Percentiles rank a stretch among this genome's conserved stretches.
phyloP scores from a whole-genome alignment of 2,329 filamentous ascomycete genomes.

The Calycina herbarum region DNA sequence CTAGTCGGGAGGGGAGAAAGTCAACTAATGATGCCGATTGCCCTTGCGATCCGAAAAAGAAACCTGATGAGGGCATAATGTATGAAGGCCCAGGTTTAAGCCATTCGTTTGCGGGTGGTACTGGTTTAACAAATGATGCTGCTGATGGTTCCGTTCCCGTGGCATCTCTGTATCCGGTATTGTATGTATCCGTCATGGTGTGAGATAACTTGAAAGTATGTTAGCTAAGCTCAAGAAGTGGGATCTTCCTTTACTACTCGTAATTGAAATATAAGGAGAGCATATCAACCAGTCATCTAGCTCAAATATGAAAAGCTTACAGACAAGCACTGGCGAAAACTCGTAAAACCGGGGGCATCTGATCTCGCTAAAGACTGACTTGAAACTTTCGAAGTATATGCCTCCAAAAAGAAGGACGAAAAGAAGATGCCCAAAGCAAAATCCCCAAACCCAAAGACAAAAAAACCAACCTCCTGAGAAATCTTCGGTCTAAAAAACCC shows the following conservation, averaged over 20 bases:
- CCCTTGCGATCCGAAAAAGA: constrained; percentile 60
- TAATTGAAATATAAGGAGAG: not conserved
- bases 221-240: not conserved
- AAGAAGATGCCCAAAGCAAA: not conserved
- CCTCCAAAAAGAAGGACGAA: not conserved
- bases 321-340: not conserved
- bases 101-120: constrained; percentile 47
- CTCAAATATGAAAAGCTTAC: not conserved
- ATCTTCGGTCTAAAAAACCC: constrained; percentile 70
- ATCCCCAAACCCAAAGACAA: not conserved
- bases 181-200: constrained; percentile 24
- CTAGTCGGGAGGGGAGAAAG: constrained; percentile 58
- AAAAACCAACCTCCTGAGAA: constrained; percentile 63
- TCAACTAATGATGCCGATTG: constrained; percentile 54
- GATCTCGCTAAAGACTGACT: not conserved
- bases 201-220: constrained; percentile 22
- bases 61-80: constrained; percentile 37
- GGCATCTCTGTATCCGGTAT: constrained; percentile 23
- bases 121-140: constrained; percentile 18
- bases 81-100: constrained; percentile 56
- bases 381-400: not conserved
- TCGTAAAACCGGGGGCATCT: not conserved
- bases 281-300: not conserved
- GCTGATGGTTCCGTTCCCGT: constrained; percentile 18
- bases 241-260: not conserved